Base-by-base conservation (phyloP, 306 rosid genomes). In the Gynostemma pentaphyllum region DNA sequence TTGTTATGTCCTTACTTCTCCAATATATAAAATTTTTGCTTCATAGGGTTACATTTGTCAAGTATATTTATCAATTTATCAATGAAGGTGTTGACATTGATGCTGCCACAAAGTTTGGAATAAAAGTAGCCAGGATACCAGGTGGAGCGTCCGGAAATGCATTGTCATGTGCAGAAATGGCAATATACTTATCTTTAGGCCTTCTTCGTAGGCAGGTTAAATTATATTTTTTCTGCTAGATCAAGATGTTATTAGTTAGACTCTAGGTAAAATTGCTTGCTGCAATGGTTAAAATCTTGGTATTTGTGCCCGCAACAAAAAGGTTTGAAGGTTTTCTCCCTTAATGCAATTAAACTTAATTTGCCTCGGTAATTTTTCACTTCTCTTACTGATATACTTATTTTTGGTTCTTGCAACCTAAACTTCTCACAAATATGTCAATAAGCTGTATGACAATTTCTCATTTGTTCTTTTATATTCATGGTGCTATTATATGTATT, bases 111-210 rank as follows among this genome's bases (percentile, higher is more conserved):
- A 84, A 80, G 76, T 64, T 50, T 74, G 95, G 98, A 62, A 82
- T 91, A 70, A 91, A 81, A 82, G 96, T 91, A 52, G 98, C 88
- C 48, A 80, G 96, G 73, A 91, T 91, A 69, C 92, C 92, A 0
- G 30, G 96, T 68, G 74, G 68, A 68, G 67, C 4, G 41, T 77
- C 95, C 0, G 98, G 98, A 68, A 91, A 91, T 76, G 79, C 98
- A 75, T 78, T 81, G 59, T 83, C 95, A 19, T 88, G 98, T 70
- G 96, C 96, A 45, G 98, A 88, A 79, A 88, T 88, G 96, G 86
- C 87, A 30, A 82, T 88, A 79, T 91, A 88, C 77, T 79, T 91
- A 46, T 85, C 69, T 73, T 23, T 91, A 70, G 96, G 86, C 66
- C 96, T 91, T 61, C 95, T 91, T 42, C 89, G 96, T 7, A 88